These are phyloP conservation scores for Arthrinium phaeospermum DNA, from an alignment of 2,329 filamentous ascomycete genomes.

Conservation along the genomic window DNA sequence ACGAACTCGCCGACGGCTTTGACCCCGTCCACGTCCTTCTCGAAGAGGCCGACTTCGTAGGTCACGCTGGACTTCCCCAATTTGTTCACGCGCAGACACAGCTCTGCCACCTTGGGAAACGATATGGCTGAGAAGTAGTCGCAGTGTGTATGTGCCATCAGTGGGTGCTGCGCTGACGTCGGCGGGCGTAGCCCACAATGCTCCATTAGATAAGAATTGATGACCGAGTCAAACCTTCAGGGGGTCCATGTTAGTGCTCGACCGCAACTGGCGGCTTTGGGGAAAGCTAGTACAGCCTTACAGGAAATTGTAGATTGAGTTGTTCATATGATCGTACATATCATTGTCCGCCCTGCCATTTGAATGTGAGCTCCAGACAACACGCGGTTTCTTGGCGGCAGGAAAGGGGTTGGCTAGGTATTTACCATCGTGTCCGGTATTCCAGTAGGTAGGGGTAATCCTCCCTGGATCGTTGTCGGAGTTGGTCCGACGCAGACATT, in stretches of 20 bases:
- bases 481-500: slow-evolving; percentile 43
- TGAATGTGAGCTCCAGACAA: slow-evolving; percentile 16
- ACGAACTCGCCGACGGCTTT: slow-evolving; percentile 86
- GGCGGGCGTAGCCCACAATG: slow-evolving; percentile 76
- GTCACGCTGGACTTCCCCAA: slow-evolving; percentile 86
- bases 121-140: slow-evolving; percentile 84
- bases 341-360: slow-evolving; percentile 82
- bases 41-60: slow-evolving; percentile 89
- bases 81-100: slow-evolving; percentile 82
- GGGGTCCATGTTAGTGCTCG: not conserved
- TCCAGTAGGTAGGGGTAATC: slow-evolving; percentile 83
- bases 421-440: slow-evolving; percentile 85
- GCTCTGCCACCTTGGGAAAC: slow-evolving; percentile 82
- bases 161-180: slow-evolving; percentile 73
- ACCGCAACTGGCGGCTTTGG: not conserved
- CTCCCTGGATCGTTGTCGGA: slow-evolving; percentile 67
- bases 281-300: slow-evolving; percentile 40
- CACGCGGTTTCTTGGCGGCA: slow-evolving; percentile 1
- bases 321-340: slow-evolving; percentile 88
- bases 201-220: slow-evolving; percentile 86
- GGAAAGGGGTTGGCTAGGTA: slow-evolving; percentile 18
- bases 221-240: slow-evolving; percentile 79
- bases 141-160: slow-evolving; percentile 85
- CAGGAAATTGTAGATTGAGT: slow-evolving; percentile 84
- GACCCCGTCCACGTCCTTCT: slow-evolving; percentile 72